A percentile compares a stretch with the other conserved stretches of the same genome.
phyloP scores from a whole-genome alignment of 352 stramenopile genomes.

The Phytopythium mirpurense region DNA sequence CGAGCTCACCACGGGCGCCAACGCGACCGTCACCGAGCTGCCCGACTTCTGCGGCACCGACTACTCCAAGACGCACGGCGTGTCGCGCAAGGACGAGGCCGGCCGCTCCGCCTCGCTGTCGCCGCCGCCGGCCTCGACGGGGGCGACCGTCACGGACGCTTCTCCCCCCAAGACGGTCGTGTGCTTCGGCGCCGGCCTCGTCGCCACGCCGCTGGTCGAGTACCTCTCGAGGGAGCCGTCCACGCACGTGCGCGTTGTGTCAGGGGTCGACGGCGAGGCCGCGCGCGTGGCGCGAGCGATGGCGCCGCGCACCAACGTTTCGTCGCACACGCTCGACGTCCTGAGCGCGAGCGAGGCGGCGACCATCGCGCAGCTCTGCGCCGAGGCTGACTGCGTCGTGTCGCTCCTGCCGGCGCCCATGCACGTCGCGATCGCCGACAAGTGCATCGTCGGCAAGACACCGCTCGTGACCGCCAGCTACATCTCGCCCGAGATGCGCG shows the following conservation, averaged over 20 bases:
- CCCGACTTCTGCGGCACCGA: conserved; percentile 72
- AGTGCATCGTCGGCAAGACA: conserved; percentile 83
- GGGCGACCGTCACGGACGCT: conserved; percentile 38
- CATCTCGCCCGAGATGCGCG: conserved; percentile 91
- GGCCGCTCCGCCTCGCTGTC: conserved; percentile 9
- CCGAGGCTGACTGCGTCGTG: conserved; percentile 90
- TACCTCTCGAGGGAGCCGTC: conserved; percentile 71
- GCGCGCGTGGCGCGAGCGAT: conserved; percentile 67
- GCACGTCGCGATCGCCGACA: conserved; percentile 87
- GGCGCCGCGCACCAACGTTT: conserved; percentile 43
- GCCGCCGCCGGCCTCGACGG: conserved; percentile 5
- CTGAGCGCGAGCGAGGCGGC: conserved; percentile 37
- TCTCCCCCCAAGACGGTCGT: conserved; percentile 59
- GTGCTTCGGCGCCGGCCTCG: conserved; percentile 82
- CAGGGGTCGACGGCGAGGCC: conserved; percentile 65
- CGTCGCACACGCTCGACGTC: conserved; percentile 80
- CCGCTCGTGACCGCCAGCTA: conserved; percentile 95
- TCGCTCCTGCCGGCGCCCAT: conserved; percentile 92
- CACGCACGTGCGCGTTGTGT: conserved; percentile 76
- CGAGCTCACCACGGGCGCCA: conserved; percentile 76
- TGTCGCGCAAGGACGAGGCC: conserved; percentile 50
- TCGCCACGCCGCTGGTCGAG: conserved; percentile 80
- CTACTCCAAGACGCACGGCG: conserved; percentile 64
- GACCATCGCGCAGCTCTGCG: conserved; percentile 52
- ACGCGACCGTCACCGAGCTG: conserved; percentile 80